Evolutionary conservation across 805 yeast species (phyloP), one percentile per base, ranked within the genome.

Genomic region (Pichia scutulata): DNA sequence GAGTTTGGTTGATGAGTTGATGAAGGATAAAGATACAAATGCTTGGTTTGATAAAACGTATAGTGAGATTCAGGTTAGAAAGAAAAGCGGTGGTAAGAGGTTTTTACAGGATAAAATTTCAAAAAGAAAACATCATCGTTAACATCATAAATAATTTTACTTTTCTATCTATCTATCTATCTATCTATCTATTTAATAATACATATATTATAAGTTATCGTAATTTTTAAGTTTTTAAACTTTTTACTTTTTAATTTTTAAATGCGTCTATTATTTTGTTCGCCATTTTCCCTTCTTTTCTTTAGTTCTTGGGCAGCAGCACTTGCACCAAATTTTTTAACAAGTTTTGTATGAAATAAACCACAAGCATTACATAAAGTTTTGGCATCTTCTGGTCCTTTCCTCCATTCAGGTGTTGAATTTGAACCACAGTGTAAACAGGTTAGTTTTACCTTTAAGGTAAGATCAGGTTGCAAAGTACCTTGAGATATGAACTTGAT

Each of bases 331-430:
- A 70, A 64, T 52, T 70, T 75, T 56, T 74, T 81, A 5, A 74
- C 68, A 49, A 85, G 61, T 60, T 85, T 85, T 16, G 84, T 74
- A 60, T 76, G 83, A 59, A 81, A 85, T 44, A 90, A 70, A 0
- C 97, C 97, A 69, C 97, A 90, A 0, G 97, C 97, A 65, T 89
- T 89, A 67, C 97, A 89, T 52, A 89, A 71, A 0, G 92, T 85
- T 58, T 88, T 75, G 5, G 82, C 79, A 0, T 96, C 95, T 51
- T 78, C 76, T 1, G 96, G 96, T 0, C 97, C 97, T 53, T 84
- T 73, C 61, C 97, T 75, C 97, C 97, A 89, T 65, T 90, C 97
- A 0, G 97, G 97, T 0, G 96, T 86, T 44, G 79, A 80, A 26
- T 72, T 72, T 2, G 83, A 78, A 0, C 83, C 82, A 68, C 97